Evolutionary conservation across 75 land plant genomes (phyloP), one percentile per base, ranked within the genome.

Genomic region (Pinus taeda): DNA sequence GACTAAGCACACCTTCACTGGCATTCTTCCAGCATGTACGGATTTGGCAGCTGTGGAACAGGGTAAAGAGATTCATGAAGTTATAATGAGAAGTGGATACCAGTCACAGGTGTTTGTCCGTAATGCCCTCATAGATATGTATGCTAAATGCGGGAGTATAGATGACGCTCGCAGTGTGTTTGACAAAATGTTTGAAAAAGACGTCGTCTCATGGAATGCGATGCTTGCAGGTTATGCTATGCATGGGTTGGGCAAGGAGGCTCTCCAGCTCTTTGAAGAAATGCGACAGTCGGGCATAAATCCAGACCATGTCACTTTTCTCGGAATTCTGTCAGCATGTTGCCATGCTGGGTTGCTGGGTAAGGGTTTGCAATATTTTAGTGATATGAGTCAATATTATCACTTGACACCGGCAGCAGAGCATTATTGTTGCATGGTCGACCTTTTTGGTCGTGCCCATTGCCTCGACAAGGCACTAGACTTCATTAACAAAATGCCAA

Each of bases 391-490:
- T 45, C 45, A 79, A 5, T 60, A 69, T 29, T 74, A 80, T 65
- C 75, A 76, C 42, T n/a, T 84, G 15, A 70, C 45, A 7, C 86
- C 86, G 12, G 33, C 74, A 6, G 57, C 60, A 53, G 73, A 84
- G 21, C 86, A 84, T 59, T 84, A 81, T 63, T 58, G 45, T 24
- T 84, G 83, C 75, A 77, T 84, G 79, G 77, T 77, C 4, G 86
- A 84, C 58, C 55, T 84, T 76, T 76, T 84, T 49, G 86, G 86
- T n/a, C 83, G 86, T 30, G 86, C 82, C 7, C 79, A 79, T 9
- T 53, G 17, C n/a, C 72, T 84, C 24, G 76, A 74, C 6, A 83
- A 81, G 60, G 83, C 83, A 1, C 12, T 62, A 36, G 73, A 75
- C 11, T 63, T 79, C 20, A 83, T 83, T 53, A 55, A 79, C 66